A percentile compares a stretch with the other conserved stretches of the same genome.
phyloP scores from a whole-genome alignment of 225 moss, liverwort and hornwort genomes.

The Polytrichum formosum region DNA sequence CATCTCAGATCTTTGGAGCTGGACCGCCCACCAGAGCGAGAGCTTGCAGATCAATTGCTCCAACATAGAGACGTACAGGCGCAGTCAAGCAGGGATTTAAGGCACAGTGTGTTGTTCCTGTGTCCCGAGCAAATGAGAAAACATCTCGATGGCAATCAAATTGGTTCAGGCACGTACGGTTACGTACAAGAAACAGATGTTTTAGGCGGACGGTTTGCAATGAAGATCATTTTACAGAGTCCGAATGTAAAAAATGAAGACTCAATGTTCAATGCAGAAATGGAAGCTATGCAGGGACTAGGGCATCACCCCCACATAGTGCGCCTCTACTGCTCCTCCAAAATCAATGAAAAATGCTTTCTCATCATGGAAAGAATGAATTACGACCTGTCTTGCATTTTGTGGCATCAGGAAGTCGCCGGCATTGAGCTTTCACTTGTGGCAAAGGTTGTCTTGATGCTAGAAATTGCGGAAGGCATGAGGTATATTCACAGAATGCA shows the following conservation, averaged over 20 bases:
- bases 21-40: too few species aligned
- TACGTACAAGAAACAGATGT: conserved; percentile 6
- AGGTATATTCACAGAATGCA: conserved; percentile 12
- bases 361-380: conserved; percentile 30
- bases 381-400: background rate
- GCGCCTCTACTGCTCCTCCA: conserved; percentile 14
- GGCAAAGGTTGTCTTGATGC: conserved; percentile 16
- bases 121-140: background rate
- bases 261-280: conserved; percentile 10
- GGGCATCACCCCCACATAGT: conserved; percentile 25
- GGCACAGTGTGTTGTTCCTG: conserved; percentile 4
- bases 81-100: too few species aligned
- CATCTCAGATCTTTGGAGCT: too few species aligned
- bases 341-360: background rate
- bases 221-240: conserved; percentile 6
- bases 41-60: too few species aligned
- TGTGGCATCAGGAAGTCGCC: too few species aligned
- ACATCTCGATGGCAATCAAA: background rate
- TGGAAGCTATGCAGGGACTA: conserved; percentile 10
- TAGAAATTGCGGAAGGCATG: conserved; percentile 28
- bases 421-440: background rate
- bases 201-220: conserved; percentile 10
- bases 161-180: conserved; percentile 10
- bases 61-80: too few species aligned
- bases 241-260: too few species aligned